Conservation (phyloP, 2,329 filamentous ascomycete species). For the Gliomastix tumulicola region DNA sequence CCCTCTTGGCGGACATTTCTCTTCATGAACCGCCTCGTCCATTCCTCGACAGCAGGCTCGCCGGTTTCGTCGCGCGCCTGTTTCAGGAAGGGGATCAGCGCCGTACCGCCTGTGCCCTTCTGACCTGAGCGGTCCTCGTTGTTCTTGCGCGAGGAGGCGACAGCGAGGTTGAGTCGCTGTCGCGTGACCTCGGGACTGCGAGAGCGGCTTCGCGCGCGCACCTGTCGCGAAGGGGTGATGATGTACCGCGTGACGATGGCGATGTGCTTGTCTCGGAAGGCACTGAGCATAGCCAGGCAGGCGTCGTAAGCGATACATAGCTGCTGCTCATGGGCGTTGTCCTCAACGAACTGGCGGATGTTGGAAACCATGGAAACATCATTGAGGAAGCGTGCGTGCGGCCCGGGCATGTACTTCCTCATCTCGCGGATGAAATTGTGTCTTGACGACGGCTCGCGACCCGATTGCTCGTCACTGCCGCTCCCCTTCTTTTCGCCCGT, state of each 20-base stretch:
- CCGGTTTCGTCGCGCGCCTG: conserved; percentile 95
- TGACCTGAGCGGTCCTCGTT: conserved; percentile 45
- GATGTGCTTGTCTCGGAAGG: conserved; percentile 88
- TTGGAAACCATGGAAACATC: conserved; percentile 77
- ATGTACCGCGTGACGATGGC: conserved; percentile 95
- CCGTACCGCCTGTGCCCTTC: conserved; percentile 87
- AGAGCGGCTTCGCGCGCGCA: conserved; percentile 56
- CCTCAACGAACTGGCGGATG: conserved; percentile 75
- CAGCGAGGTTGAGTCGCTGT: conserved; percentile 53
- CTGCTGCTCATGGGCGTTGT: conserved; percentile 30
- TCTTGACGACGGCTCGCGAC: conserved; percentile 15
- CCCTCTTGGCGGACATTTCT: conserved; percentile 41
- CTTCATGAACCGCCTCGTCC: conserved; percentile 53
- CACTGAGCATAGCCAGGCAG: conserved; percentile 63
- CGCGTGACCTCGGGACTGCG: conserved; percentile 46
- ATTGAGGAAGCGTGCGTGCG: conserved; percentile 81
- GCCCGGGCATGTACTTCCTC: conserved; percentile 93
- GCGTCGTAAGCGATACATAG: conserved; percentile 83
- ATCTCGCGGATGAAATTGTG: conserved; percentile 95
- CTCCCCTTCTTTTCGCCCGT: conserved; percentile 64
- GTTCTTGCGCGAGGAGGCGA: conserved; percentile 41
- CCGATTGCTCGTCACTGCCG: background rate
- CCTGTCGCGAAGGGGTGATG: conserved; percentile 76
- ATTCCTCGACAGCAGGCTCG: conserved; percentile 72
- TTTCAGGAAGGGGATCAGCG: conserved; percentile 91